phyloP scores from a whole-genome alignment of 495 filamentous ascomycete genomes.

The Talaromyces borbonicus region DNA sequence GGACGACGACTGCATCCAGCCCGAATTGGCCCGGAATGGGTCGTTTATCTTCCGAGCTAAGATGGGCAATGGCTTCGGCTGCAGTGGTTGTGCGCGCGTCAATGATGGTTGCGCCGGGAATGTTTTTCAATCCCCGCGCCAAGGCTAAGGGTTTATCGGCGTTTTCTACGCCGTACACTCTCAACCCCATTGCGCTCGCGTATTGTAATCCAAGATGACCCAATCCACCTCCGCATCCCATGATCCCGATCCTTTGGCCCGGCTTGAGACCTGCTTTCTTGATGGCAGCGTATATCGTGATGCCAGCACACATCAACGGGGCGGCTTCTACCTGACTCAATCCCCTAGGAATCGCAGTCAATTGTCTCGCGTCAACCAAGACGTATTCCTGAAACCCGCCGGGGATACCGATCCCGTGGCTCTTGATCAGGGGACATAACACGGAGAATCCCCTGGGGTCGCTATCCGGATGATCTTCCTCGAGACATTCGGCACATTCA shows the following conservation, averaged over 20 bases:
- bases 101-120: slow-evolving; percentile 1
- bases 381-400: slow-evolving; percentile 47
- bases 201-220: slow-evolving; percentile 48
- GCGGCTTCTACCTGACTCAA: slow-evolving; percentile 41
- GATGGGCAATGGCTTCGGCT: slow-evolving; percentile 4
- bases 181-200: slow-evolving; percentile 40
- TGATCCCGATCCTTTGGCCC: slow-evolving; percentile 45
- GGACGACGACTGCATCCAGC: slow-evolving; percentile 3
- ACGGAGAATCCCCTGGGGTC: slow-evolving; percentile 7
- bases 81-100: slow-evolving; percentile 5
- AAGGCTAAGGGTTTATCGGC: slow-evolving; percentile 42
- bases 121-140: slow-evolving; percentile 21
- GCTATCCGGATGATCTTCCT: slow-evolving; percentile 4
- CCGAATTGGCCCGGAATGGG: slow-evolving; percentile 5
- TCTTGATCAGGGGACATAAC: slow-evolving; percentile 8
- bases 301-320: slow-evolving; percentile 47
- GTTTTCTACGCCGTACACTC: slow-evolving; percentile 45
- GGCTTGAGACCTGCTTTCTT: slow-evolving; percentile 28
- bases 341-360: slow-evolving; percentile 34
- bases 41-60: background rate
- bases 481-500: slow-evolving; percentile 25
- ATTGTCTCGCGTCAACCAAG: slow-evolving; percentile 33
- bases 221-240: slow-evolving; percentile 54
- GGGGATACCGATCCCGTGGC: slow-evolving; percentile 35
- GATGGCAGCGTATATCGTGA: slow-evolving; percentile 44